These are phyloP conservation scores for Malbranchea zuffiana DNA, from an alignment of 2,329 filamentous ascomycete genomes.

Conservation along the genomic window DNA sequence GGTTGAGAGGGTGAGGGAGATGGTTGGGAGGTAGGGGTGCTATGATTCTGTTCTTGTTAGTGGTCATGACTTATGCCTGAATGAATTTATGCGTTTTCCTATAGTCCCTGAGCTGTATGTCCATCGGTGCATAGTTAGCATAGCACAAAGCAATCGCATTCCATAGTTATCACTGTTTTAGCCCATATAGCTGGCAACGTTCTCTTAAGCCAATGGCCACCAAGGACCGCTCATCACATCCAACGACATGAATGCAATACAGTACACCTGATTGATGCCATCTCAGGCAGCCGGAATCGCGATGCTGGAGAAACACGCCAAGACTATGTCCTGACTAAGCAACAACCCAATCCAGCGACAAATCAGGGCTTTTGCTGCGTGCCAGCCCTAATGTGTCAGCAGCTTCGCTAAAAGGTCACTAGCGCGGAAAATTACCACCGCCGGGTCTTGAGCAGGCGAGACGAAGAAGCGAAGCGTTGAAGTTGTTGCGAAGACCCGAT, in stretches of 20 bases:
- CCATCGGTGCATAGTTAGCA: not conserved
- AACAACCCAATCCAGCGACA: not conserved
- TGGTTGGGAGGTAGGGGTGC: slow-evolving; percentile 33
- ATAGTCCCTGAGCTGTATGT: not conserved
- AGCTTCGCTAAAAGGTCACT: slow-evolving; percentile 13
- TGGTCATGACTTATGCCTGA: slow-evolving; percentile 1
- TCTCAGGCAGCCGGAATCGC: too few species aligned
- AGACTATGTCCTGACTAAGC: slow-evolving; percentile 7
- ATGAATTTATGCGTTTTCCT: slow-evolving; percentile 2
- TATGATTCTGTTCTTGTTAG: not conserved
- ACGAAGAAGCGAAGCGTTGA: slow-evolving; percentile 9
- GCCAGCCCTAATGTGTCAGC: slow-evolving; percentile 12
- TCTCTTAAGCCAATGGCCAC: too few species aligned
- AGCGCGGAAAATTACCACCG: slow-evolving; percentile 9
- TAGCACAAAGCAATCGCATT: not conserved
- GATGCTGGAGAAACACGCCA: slow-evolving; percentile 3
- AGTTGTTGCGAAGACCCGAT: slow-evolving; percentile 5
- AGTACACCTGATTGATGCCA: too few species aligned
- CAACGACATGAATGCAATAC: too few species aligned
- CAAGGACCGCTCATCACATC: too few species aligned
- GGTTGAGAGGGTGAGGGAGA: slow-evolving; percentile 46
- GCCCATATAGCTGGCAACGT: too few species aligned
- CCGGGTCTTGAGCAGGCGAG: not conserved
- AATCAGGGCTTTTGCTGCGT: slow-evolving; percentile 9
- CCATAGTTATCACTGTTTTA: not conserved